A percentile compares a stretch with the other conserved stretches of the same genome.
Evolutionary conservation across 306 rosid genomes (phyloP).

Genomic region (Malus orientalis): DNA sequence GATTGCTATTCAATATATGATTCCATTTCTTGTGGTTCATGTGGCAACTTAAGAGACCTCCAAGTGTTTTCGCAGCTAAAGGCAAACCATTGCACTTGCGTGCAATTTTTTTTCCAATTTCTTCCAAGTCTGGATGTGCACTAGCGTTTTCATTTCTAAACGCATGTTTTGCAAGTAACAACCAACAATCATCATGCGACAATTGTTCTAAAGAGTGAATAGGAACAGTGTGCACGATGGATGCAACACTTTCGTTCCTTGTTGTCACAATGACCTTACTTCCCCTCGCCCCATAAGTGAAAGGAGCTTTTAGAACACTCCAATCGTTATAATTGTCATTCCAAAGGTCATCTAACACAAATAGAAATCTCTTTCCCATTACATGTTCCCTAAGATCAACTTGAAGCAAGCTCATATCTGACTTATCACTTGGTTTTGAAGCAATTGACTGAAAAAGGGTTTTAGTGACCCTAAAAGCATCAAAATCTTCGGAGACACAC

Average conservation of each 20-base stretch:
- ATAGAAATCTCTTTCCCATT: neutral
- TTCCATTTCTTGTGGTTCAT: neutral
- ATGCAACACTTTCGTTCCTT: conserved; percentile 5
- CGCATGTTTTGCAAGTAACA: neutral
- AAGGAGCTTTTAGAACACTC: neutral
- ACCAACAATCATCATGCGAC: neutral
- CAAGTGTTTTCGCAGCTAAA: neutral
- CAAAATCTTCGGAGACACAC: no score
- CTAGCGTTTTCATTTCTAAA: neutral
- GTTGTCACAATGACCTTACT: conserved; percentile 9
- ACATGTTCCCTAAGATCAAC: neutral
- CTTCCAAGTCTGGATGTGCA: neutral
- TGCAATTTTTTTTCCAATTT: conserved; percentile 13
- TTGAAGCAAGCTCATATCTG: neutral
- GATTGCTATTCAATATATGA: neutral
- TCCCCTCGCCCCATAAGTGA: neutral
- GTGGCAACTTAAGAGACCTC: neutral
- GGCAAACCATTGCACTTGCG: conserved; percentile 12
- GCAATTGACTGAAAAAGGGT: no score
- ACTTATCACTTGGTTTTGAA: neutral
- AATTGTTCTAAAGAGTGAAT: neutral
- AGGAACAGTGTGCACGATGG: neutral
- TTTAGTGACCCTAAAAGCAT: no score
- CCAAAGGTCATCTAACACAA: neutral
- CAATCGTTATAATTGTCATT: neutral